Base-by-base conservation (phyloP, 1,139 yeast genomes). In the Diutina neorugosa region DNA sequence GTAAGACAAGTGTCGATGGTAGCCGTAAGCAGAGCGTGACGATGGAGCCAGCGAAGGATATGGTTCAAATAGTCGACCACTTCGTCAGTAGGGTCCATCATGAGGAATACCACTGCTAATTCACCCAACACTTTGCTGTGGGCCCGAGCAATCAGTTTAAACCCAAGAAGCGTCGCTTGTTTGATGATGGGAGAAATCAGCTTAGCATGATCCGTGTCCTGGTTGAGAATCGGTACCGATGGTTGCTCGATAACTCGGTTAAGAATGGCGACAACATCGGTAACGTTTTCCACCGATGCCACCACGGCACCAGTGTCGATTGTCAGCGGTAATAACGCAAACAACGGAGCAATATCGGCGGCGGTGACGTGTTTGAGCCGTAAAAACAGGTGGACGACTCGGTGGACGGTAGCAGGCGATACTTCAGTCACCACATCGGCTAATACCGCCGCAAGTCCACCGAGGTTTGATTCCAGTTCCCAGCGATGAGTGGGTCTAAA, bases 401-500 rank as follows among this genome's bases (percentile, higher is more conserved):
- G 65, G 44, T 62, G 61, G 52, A 61, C 64, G 1, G 72, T 61
- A 51, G 66, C 66, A 2, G 62, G 59, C 1, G 75, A 70, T 18
- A 71, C 58, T 2, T 59, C 54, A 4, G 58, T 52, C 18, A 65
- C 57, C 16, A 71, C 59, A 9, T 59, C 58, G 18, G 54, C 54
- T 43, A 71, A 61, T 11, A 71, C 58, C 2, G 57, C 48, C 2
- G 65, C 62, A 37, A 69, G 57, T 19, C 53, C 52, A 18, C 54
- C 55, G 31, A 57, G 56, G 48, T 56, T 54, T 8, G 54, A 51
- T 51, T 69, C 63, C 1, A 57, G 51, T 54, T 74, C 77, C 56
- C 63, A 70, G 54, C 57, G 61, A 58, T 71, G 74, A 0, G 74
- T 63, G 5, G 65, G 63, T 55, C 76, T 62, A 54, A 63, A 65